Evolutionary conservation across 2,329 filamentous ascomycete genomes (phyloP).

Genomic region (Fusarium bulbicola): DNA sequence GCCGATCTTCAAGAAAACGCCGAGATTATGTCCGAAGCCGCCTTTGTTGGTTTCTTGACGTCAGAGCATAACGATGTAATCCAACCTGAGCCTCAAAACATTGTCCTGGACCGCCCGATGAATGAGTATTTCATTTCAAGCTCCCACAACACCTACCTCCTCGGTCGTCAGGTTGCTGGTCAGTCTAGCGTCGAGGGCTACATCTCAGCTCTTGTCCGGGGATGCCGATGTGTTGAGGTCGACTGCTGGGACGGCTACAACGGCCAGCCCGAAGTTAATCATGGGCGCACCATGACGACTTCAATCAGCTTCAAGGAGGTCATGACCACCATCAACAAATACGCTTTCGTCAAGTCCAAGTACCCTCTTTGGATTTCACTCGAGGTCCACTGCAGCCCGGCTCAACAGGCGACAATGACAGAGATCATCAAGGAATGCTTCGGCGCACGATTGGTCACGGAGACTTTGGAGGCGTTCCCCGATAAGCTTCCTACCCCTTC

Average conservation of each 20-base stretch:
- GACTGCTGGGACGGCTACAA: conserved; percentile 97
- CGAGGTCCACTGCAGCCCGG: conserved; percentile 88
- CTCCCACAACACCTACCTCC: conserved; percentile 97
- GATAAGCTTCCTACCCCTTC: conserved; percentile 84
- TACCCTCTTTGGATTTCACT: conserved; percentile 95
- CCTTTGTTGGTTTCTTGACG: conserved; percentile 79
- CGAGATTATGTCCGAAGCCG: conserved; percentile 76
- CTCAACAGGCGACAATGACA: conserved; percentile 89
- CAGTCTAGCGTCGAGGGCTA: conserved; percentile 95
- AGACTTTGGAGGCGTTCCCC: conserved; percentile 75
- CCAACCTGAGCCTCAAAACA: conserved; percentile 66
- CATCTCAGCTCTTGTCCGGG: conserved; percentile 85
- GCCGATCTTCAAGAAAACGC: conserved; percentile 54
- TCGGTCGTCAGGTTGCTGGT: conserved; percentile 89
- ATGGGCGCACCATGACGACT: conserved; percentile 88
- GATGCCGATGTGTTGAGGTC: conserved; percentile 95
- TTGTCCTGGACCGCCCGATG: conserved; percentile 80
- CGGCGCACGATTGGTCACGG: conserved; percentile 78
- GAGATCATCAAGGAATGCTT: conserved; percentile 88
- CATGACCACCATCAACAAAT: conserved; percentile 92
- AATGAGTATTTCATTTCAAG: conserved; percentile 99
- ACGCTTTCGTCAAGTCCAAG: conserved; percentile 86
- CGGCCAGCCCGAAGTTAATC: conserved; percentile 87
- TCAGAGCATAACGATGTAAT: conserved; percentile 79
- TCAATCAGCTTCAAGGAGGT: conserved; percentile 91